Base-by-base conservation (phyloP, 2,329 filamentous ascomycete species). In the Aspergillus tamarii region DNA sequence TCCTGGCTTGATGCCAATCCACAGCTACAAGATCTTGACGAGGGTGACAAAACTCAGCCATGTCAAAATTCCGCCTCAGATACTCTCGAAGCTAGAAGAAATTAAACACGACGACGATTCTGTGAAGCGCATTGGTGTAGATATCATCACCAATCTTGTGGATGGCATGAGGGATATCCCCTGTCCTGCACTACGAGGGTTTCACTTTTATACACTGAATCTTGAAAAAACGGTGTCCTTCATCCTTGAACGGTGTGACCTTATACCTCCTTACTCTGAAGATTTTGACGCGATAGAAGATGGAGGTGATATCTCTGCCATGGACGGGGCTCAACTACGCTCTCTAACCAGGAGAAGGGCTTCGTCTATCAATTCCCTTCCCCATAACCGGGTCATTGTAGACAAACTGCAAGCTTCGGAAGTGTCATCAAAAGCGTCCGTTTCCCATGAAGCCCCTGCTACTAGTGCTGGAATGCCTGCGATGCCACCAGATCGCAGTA, bases 121-220 rank as follows among this genome's bases (percentile, higher is more conserved):
- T 3, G 80, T 84, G 57, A 84, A 84, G 71, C 76, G 75, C 43
- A 77, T 81, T 14, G 82, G 82, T 61, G 80, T 84, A 10, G 81
- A 84, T 74, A 91, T 98, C 60, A 76, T 99, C 64, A 89, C 88
- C 72, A 93, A 97, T 73, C 88, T 98, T 55, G 87, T 98, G 19
- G 88, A 92, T 67, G 87, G 89, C 72, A 87, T 98, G 74, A 91
- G 90, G 78, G 82, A 84, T 62, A 82, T 89, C 67, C 88, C 87
- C 0, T 82, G 83, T 12, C 74, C 78, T 2, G 85, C 86, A 4
- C 90, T 88, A 23, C 85, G 88, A 70, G 95, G 95, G 7, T 97
- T 97, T 78, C 95, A 99, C 76, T 98, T 99, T 80, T 99, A 97
- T 79, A 98, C 95, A 0, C 83, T 99, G 58, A 99, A 99, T 75